Evolutionary conservation across 2,329 filamentous ascomycete species (phyloP), one percentile per base, ranked within the genome.

Genomic region (Zasmidium angulare): DNA sequence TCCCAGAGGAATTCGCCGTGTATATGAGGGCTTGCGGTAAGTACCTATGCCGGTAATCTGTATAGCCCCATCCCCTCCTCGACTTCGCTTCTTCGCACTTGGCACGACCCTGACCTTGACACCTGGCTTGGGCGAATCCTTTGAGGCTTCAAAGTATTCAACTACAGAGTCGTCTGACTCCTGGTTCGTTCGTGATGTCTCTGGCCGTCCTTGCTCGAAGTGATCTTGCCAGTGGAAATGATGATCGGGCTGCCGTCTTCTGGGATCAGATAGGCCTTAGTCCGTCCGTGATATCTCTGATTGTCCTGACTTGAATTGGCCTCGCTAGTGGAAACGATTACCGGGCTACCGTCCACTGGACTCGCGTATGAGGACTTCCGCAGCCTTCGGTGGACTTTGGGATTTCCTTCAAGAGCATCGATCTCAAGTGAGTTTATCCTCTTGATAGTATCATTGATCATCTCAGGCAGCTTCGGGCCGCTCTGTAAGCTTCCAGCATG

Each of bases 231-330:
- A 48, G 93, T 96, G 72, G 89, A 87, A 74, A 99, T 96, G 61
- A 91, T 98, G 71, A 99, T 88, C 46, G 93, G 92, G 55, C 90
- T 93, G 73, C 90, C 91, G 85, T 95, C 90, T 71, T 92, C 89
- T 59, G 90, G 90, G 53, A 95, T 84, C 40, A 89, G 91, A 76
- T 90, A 93, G 55, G 88, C n/a, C n/a, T n/a, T n/a, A n/a, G n/a
- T n/a, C n/a, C n/a, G n/a, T n/a, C n/a, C n/a, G n/a, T n/a, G n/a
- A n/a, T n/a, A n/a, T n/a, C n/a, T n/a, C n/a, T n/a, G n/a, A n/a
- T n/a, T n/a, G n/a, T n/a, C n/a, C n/a, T n/a, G n/a, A n/a, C n/a
- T n/a, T n/a, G n/a, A n/a, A n/a, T n/a, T n/a, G n/a, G n/a, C n/a
- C n/a, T n/a, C n/a, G n/a, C n/a, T n/a, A n/a, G n/a, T n/a, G n/a